Conservation (phyloP, 106 monocot species). For the Apostasia shenzhenica region DNA sequence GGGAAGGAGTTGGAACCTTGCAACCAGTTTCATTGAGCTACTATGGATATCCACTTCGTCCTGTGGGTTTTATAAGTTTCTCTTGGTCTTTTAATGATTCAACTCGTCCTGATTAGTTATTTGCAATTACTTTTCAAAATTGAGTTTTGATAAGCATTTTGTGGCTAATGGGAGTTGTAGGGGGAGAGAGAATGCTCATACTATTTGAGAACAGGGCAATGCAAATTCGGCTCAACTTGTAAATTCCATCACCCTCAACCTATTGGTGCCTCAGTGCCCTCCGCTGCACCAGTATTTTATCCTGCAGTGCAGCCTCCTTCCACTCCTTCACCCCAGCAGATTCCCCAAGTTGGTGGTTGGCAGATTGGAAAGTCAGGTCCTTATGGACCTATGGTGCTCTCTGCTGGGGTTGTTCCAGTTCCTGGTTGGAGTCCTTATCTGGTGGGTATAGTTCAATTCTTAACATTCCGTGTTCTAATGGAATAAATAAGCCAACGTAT, state of each 20-base stretch:
- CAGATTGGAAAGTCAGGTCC: constrained; percentile 53
- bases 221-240: constrained; percentile 86
- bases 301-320: constrained; percentile 41
- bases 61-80: constrained; percentile 26
- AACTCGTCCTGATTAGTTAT: not conserved
- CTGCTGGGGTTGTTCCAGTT: constrained; percentile 55
- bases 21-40: constrained; percentile 38
- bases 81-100: not conserved
- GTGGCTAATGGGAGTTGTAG: constrained; percentile 23
- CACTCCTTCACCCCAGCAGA: constrained; percentile 32
- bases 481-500: not conserved
- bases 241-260: constrained; percentile 87
- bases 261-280: constrained; percentile 26
- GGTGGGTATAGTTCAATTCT: constrained; percentile 28
- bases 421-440: constrained; percentile 76
- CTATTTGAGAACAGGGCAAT: constrained; percentile 73
- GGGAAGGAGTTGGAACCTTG: constrained; percentile 34
- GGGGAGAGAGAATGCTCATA: constrained; percentile 86
- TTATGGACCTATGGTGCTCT: constrained; percentile 68
- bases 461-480: not conserved
- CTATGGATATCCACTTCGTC: constrained; percentile 63
- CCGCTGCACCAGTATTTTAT: constrained; percentile 46
- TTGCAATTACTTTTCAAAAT: not conserved
- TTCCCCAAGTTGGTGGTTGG: constrained; percentile 43
- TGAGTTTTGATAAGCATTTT: not conserved